Evolutionary conservation across 768 basidiomycete species (phyloP).

Genomic region (Boletellus emodensis): DNA sequence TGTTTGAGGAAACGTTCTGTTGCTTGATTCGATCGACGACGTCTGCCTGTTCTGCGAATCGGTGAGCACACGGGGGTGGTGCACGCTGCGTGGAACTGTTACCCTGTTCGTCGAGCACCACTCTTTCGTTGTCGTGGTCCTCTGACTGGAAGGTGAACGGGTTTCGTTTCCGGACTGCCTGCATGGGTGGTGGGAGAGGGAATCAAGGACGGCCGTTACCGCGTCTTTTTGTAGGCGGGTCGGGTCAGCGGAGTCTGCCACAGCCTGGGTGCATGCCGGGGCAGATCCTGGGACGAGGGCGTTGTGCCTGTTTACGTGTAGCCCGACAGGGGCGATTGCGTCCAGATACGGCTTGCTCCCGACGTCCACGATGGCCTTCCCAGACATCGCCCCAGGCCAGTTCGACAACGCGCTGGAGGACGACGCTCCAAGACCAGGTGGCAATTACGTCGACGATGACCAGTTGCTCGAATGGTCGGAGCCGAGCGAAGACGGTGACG

Average conservation of each 20-base stretch:
- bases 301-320: slow-evolving; percentile 17
- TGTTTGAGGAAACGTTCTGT: slow-evolving; percentile 42
- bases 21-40: slow-evolving; percentile 46
- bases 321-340: slow-evolving; percentile 12
- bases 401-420: slow-evolving; percentile 57
- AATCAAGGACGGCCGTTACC: neutral
- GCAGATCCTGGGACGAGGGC: slow-evolving; percentile 15
- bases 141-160: slow-evolving; percentile 40
- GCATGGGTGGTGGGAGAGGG: slow-evolving; percentile 16
- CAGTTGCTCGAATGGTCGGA: slow-evolving; percentile 29
- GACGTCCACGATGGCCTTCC: slow-evolving; percentile 16
- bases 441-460: slow-evolving; percentile 45
- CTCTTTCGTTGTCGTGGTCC: slow-evolving; percentile 26
- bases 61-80: slow-evolving; percentile 1
- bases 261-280: no score
- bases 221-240: slow-evolving; percentile 9
- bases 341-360: slow-evolving; percentile 4
- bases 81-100: neutral
- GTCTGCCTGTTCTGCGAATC: slow-evolving; percentile 54
- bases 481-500: slow-evolving; percentile 16
- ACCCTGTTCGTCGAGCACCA: slow-evolving; percentile 55
- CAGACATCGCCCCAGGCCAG: slow-evolving; percentile 45
- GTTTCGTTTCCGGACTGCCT: slow-evolving; percentile 40
- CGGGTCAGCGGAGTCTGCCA: no score
- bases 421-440: slow-evolving; percentile 22